Evolutionary conservation across 2,329 filamentous ascomycete genomes (phyloP), one percentile per base, ranked within the genome.

Genomic region (Myriangium duriaei): DNA sequence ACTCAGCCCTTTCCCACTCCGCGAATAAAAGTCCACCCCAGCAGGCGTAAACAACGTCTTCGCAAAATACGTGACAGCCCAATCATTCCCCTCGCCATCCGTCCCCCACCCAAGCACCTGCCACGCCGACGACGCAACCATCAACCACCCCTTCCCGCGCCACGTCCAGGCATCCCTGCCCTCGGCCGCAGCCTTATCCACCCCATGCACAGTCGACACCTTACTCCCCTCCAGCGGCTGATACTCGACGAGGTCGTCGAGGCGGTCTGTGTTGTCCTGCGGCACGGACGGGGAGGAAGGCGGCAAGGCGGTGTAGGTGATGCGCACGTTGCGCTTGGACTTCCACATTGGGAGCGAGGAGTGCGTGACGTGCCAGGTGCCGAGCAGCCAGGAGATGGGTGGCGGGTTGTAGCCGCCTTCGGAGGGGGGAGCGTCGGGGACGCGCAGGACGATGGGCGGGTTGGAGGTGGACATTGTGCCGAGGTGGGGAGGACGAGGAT

Each of bases 41-140:
- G 84, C 81, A 45, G 80, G 79, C 5, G 84, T 91, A 49, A 93
- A 92, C 31, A 87, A 48, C 15, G 82, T 92, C 51, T 81, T 78
- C 45, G 79, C 77, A 57, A 93, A 93, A 68, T 79, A 88, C 4
- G 82, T 92, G 11, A 93, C 81, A 1, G 73, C 75, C 81, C 82
- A 93, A 21, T 61, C 48, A 69, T 54, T 56, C 28, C 24, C 18
- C 15, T 37, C 24, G 31, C 30, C 16, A 29, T 42, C 26, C 13
- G 31, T 13, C 4, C 83, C 83, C 67, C 74, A 87, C 3, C 79
- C 83, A 12, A 92, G 58, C 2, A 91, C 62, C 65, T 93, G 82
- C 85, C 85, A 93, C 52, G 84, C 76, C 32, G 73, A 79, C 11
- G 67, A 71, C 16, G 81, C 79, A 47, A 88, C 76, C 54, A 69